Conservation (phyloP, 495 filamentous ascomycete genomes). For the Aspergillus haitiensis region DNA sequence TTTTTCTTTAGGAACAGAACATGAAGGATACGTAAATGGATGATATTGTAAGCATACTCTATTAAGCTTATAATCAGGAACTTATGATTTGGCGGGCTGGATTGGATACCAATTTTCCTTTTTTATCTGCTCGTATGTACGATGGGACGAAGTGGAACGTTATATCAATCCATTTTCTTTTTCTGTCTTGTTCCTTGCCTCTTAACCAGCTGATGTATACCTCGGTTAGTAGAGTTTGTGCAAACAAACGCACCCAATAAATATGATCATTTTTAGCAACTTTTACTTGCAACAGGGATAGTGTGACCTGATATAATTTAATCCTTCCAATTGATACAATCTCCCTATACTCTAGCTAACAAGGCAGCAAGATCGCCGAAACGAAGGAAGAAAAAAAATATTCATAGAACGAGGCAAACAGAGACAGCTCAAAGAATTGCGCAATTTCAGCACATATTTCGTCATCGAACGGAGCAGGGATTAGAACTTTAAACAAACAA, state of each 20-base stretch:
- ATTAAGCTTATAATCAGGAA: background rate
- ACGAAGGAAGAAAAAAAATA: background rate
- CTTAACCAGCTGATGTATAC: slow-evolving; percentile 14
- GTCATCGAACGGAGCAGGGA: too few species aligned
- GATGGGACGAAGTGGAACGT: slow-evolving; percentile 16
- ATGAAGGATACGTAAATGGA: background rate
- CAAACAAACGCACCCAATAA: background rate
- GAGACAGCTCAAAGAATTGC: too few species aligned
- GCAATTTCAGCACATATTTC: too few species aligned
- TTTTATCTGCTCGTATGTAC: slow-evolving; percentile 11
- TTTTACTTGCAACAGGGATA: background rate
- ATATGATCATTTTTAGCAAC: background rate
- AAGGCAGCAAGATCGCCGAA: background rate
- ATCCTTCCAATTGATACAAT: slow-evolving; percentile 3
- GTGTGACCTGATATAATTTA: slow-evolving; percentile 2
- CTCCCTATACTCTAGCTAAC: background rate
- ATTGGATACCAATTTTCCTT: background rate
- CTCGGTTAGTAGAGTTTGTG: slow-evolving; percentile 13
- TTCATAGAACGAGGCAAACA: background rate
- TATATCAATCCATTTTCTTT: slow-evolving; percentile 4
- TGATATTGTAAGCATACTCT: slow-evolving; percentile 2
- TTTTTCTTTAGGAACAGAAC: background rate
- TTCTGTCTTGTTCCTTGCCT: background rate
- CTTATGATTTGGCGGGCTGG: background rate
- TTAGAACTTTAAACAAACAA: too few species aligned